Base-by-base conservation (phyloP, 805 yeast species). In the Saccharomycopsis vini region DNA sequence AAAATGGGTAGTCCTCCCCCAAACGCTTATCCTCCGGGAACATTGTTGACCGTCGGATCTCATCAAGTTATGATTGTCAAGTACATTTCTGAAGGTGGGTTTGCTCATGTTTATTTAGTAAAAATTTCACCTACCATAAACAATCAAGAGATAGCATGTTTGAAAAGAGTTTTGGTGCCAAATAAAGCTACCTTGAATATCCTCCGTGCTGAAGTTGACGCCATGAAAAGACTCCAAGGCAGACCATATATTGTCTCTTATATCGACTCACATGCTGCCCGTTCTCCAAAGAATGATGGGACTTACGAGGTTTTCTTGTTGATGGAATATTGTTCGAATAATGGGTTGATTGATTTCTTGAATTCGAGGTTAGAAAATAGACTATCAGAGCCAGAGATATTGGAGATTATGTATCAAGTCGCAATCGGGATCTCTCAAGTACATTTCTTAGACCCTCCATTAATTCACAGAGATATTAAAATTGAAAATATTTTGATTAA, bases 131-230 rank as follows among this genome's bases (percentile, higher is more conserved):
- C 88, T 5, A 67, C 74, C 3, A 75, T 75, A 48, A 32, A 54
- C 13, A 66, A 68, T 51, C 67, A 72, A 13, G 77, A 75, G 16
- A 61, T 70, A 10, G 96, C 90, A 4, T 92, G 97, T 59, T 68
- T 92, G 55, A 92, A 92, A 62, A 73, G 98, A 50, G 97, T 92
- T n/a, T 81, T 81, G 26, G 98, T 92, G 3, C 97, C 97, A 3
- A 87, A 82, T 58, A 92, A 92, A 62, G 74, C 78, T 55, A 83
- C 82, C 42, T 69, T 92, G 58, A 86, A 84, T 54, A 73, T 81
- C 20, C 67, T 92, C 40, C 68, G 97, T 50, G 95, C 94, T 32
- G 99, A 92, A 61, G 98, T 92, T 13, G 97, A 92, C 58, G 95
- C 97, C 10, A 90, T 92, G 97, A 84, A 86, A 62, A 69, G 95